Percentiles rank a stretch among this genome's conserved stretches.
phyloP scores from a whole-genome alignment of 2,329 filamentous ascomycete species.

The Diplocarpon rosae region DNA sequence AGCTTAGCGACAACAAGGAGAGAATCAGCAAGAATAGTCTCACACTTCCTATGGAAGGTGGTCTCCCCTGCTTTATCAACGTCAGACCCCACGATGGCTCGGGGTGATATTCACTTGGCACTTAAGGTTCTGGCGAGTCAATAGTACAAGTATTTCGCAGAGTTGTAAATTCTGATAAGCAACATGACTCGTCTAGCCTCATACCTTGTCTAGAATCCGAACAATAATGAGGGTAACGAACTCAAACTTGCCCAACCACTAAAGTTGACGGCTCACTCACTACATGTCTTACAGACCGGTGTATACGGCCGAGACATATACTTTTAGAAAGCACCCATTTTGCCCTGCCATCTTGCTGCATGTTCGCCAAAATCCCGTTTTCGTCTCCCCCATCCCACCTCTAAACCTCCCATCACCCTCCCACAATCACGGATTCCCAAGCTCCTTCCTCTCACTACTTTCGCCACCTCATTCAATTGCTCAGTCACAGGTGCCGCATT shows the following conservation, averaged over 20 bases:
- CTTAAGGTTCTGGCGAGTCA: not conserved
- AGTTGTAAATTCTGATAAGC: not conserved
- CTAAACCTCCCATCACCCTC: constrained; percentile 31
- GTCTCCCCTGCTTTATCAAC: constrained; percentile 34
- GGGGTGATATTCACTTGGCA: not conserved
- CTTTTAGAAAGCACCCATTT: too few relatives aligned
- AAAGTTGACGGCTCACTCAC: too few relatives aligned
- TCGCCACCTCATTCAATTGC: constrained; percentile 34
- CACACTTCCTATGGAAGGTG: constrained; percentile 53
- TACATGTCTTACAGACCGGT: too few relatives aligned
- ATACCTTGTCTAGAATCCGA: too few relatives aligned
- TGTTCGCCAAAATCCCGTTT: too few relatives aligned
- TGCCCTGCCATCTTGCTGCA: too few relatives aligned
- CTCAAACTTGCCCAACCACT: too few relatives aligned
- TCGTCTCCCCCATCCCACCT: not conserved
- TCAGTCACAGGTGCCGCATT: constrained; percentile 31
- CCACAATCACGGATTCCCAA: constrained; percentile 37
- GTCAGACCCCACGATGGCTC: not conserved
- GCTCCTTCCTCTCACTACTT: constrained; percentile 35
- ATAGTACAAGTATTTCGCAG: not conserved
- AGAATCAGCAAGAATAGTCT: constrained; percentile 48
- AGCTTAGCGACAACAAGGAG: constrained; percentile 31
- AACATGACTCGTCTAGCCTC: too few relatives aligned
- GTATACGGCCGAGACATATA: too few relatives aligned
- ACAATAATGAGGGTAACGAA: too few relatives aligned